Conservation (phyloP, 768 basidiomycete genomes). For the Floccularia luteovirens region DNA sequence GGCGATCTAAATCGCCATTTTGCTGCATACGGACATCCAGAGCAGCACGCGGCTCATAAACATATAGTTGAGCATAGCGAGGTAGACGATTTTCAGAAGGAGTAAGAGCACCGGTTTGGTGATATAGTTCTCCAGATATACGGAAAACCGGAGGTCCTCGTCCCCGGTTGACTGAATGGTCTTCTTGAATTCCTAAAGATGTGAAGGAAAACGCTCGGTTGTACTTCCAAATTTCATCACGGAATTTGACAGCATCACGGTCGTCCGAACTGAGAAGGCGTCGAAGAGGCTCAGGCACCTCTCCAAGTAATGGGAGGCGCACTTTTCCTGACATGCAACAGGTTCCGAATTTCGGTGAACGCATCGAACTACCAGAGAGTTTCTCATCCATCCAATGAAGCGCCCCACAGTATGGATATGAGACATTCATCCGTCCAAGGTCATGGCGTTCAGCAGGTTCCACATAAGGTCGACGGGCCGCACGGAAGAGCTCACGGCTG, state of each 20-base stretch:
- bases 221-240: slow-evolving; percentile 30
- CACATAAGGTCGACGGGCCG: slow-evolving; percentile 9
- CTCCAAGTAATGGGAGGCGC: slow-evolving; percentile 12
- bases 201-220: slow-evolving; percentile 34
- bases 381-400: slow-evolving; percentile 26
- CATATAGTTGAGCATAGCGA: slow-evolving; percentile 30
- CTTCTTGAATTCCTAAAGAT: slow-evolving; percentile 21
- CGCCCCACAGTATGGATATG: slow-evolving; percentile 23
- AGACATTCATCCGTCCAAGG: slow-evolving; percentile 25
- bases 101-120: slow-evolving; percentile 23
- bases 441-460: slow-evolving; percentile 15
- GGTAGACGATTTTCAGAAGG: slow-evolving; percentile 14
- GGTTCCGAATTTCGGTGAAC: slow-evolving; percentile 17
- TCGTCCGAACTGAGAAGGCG: slow-evolving; percentile 10
- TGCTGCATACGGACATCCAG: slow-evolving; percentile 15
- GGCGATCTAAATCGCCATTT: slow-evolving; percentile 14
- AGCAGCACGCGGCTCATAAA: slow-evolving; percentile 26
- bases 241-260: slow-evolving; percentile 12
- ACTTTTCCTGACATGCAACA: slow-evolving; percentile 30
- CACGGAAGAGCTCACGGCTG: slow-evolving; percentile 7
- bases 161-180: slow-evolving; percentile 14
- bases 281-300: slow-evolving; percentile 15
- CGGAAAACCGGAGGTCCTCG: slow-evolving; percentile 22
- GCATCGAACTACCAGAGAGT: slow-evolving; percentile 6
- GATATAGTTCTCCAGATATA: slow-evolving; percentile 26